Conservation (phyloP, 75 land plant species). For the Cupressus sempervirens region DNA sequence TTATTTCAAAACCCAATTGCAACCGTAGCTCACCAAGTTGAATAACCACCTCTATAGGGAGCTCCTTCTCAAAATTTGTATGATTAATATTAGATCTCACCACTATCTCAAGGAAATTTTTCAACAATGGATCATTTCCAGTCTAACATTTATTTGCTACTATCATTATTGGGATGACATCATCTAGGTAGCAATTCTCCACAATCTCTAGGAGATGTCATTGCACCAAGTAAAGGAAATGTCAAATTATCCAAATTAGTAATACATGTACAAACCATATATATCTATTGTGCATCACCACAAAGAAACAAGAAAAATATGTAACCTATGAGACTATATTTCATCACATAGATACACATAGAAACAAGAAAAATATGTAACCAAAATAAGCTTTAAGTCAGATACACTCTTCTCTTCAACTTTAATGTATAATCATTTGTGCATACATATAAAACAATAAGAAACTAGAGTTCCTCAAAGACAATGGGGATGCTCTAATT, state of each 20-base stretch:
- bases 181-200: slow-evolving; percentile 57
- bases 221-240: slow-evolving; percentile 35
- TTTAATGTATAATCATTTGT: background rate
- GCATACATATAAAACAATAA: background rate
- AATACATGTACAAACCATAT: background rate
- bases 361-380: background rate
- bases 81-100: slow-evolving; percentile 55
- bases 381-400: background rate
- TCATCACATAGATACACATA: background rate
- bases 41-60: slow-evolving; percentile 39
- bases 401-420: background rate
- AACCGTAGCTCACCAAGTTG: slow-evolving; percentile 26
- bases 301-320: slow-evolving; percentile 2
- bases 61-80: slow-evolving; percentile 58
- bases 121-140: slow-evolving; percentile 25
- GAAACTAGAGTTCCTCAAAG: background rate
- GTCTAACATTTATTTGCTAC: slow-evolving; percentile 40
- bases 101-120: slow-evolving; percentile 44
- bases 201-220: slow-evolving; percentile 58
- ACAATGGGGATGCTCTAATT: background rate
- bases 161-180: slow-evolving; percentile 60
- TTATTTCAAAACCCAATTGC: slow-evolving; percentile 2
- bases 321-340: background rate
- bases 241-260: background rate
- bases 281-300: background rate